These are phyloP conservation scores for Pleodorina starrii DNA, from an alignment of 139 green algal genomes.

Conservation along the genomic window DNA sequence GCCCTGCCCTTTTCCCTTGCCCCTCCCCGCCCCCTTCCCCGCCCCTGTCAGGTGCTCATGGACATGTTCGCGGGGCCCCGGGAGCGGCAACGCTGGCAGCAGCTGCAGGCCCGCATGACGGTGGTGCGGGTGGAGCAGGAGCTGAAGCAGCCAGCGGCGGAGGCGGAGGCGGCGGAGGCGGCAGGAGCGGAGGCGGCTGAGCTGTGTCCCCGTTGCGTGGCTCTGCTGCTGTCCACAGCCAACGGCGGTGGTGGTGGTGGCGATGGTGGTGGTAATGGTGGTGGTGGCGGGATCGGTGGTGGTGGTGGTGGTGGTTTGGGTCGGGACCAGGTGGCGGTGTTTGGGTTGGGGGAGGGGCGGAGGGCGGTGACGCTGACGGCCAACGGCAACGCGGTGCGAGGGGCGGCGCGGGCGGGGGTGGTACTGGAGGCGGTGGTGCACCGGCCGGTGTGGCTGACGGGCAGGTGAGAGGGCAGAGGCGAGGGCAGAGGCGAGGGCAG, in stretches of 20 bases:
- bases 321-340: constrained; percentile 57
- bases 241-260: no score
- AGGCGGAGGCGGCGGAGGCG: not conserved
- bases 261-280: no score
- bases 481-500: no score
- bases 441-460: constrained; percentile 73
- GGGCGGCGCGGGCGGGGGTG: constrained; percentile 54
- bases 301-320: not conserved
- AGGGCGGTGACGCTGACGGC: constrained; percentile 68
- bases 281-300: no score
- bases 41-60: constrained; percentile 51
- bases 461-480: no score
- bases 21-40: not conserved
- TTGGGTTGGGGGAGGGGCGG: constrained; percentile 62
- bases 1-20: no score
- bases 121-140: constrained; percentile 37
- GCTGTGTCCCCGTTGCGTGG: not conserved
- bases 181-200: not conserved
- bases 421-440: constrained; percentile 66
- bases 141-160: not conserved
- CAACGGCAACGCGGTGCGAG: constrained; percentile 63
- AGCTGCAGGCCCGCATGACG: constrained; percentile 42
- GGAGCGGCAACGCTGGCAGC: constrained; percentile 59
- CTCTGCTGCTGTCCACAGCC: no score
- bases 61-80: constrained; percentile 50